A percentile compares a stretch with the other conserved stretches of the same genome.
Evolutionary conservation across 305 asterid genomes (phyloP).

Genomic region (Solanum hybrid): DNA sequence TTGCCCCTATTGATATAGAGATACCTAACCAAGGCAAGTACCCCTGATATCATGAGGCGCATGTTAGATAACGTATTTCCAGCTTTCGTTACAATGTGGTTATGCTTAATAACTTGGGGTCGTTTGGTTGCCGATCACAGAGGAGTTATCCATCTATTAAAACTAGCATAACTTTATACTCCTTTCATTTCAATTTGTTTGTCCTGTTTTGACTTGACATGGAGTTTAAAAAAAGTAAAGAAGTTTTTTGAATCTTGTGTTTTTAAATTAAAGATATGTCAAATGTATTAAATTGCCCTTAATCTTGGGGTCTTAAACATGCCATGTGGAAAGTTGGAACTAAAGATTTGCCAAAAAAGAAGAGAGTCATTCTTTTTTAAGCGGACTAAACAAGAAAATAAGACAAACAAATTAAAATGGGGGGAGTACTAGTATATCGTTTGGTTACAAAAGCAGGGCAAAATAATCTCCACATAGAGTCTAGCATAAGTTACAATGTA

Average conservation of each 20-base stretch:
- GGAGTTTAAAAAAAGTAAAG: neutral
- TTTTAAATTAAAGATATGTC: neutral
- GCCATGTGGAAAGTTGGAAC: neutral
- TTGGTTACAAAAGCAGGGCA: too few relatives aligned
- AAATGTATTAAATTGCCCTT: neutral
- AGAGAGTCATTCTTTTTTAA: neutral
- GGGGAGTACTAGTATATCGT: too few relatives aligned
- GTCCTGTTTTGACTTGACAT: neutral
- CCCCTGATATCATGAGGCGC: neutral
- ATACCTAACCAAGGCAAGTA: conserved; percentile 45
- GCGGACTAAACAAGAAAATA: too few relatives aligned
- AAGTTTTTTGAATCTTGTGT: neutral
- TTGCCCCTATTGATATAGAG: conserved; percentile 42
- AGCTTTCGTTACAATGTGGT: neutral
- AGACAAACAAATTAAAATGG: too few relatives aligned
- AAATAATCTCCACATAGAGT: too few relatives aligned
- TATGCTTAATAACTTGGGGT: neutral
- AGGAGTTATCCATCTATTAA: neutral
- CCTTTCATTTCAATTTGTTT: neutral
- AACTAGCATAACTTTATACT: neutral
- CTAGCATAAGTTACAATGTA: too few relatives aligned
- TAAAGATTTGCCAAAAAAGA: neutral
- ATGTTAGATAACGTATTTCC: neutral
- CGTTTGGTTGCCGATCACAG: neutral
- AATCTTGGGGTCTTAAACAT: neutral